phyloP scores from a whole-genome alignment of 495 filamentous ascomycete genomes.

The Pyronema omphalodes region DNA sequence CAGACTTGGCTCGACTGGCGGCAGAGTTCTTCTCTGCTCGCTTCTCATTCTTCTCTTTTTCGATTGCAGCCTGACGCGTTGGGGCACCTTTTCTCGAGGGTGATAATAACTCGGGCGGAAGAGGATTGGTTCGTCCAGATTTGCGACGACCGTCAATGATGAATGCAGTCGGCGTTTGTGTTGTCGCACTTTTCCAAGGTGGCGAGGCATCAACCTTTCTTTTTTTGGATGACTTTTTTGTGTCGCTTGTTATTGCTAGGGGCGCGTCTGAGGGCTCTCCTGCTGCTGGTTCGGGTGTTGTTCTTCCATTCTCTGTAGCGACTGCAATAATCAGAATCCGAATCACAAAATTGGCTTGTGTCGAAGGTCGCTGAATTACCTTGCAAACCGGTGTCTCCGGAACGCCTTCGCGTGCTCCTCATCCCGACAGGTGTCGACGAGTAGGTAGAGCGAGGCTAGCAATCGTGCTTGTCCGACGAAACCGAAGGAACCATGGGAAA shows the following conservation, averaged over 20 bases:
- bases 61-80: conserved; percentile 24
- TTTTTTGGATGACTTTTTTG: conserved; percentile 39
- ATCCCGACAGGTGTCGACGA: conserved; percentile 11
- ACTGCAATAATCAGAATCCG: conserved; percentile 8
- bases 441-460: conserved; percentile 10
- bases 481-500: conserved; percentile 20
- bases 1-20: conserved; percentile 6
- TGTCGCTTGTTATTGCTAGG: conserved; percentile 8
- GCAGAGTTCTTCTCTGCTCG: conserved; percentile 26
- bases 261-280: neutral
- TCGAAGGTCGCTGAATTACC: conserved; percentile 5
- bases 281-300: conserved; percentile 8
- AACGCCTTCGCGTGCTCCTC: conserved; percentile 23
- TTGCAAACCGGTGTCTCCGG: conserved; percentile 19
- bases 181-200: conserved; percentile 81
- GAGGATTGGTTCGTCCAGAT: conserved; percentile 61
- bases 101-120: conserved; percentile 52
- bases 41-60: conserved; percentile 15
- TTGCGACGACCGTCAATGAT: conserved; percentile 65
- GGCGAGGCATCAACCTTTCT: conserved; percentile 54
- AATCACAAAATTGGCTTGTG: neutral
- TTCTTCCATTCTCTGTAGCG: conserved; percentile 8
- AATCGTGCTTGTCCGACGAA: conserved; percentile 18
- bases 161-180: conserved; percentile 74
- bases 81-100: conserved; percentile 36